Percentiles rank a stretch among this genome's conserved stretches.
phyloP scores from a whole-genome alignment of 2,329 filamentous ascomycete genomes.

The Fusarium denticulatum region DNA sequence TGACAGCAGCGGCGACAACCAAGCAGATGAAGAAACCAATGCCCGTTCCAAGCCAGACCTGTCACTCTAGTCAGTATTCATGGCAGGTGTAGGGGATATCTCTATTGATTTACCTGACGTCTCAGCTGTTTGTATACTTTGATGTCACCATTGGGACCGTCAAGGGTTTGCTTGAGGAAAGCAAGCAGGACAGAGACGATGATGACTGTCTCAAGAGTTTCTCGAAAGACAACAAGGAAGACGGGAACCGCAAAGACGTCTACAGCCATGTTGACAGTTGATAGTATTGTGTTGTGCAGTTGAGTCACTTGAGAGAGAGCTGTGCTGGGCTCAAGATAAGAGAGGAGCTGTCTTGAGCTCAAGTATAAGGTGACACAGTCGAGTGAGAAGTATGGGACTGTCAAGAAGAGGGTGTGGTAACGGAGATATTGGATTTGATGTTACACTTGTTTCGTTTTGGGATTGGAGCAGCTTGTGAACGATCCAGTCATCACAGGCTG shows the following conservation, averaged over 20 bases:
- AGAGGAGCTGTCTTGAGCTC: not conserved
- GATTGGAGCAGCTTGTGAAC: not conserved
- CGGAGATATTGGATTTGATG: not conserved
- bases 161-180: conserved; percentile 84
- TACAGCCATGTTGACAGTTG: conserved; percentile 60
- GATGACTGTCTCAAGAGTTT: conserved; percentile 83
- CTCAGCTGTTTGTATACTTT: conserved; percentile 73
- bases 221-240: conserved; percentile 91
- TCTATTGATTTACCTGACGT: conserved; percentile 62
- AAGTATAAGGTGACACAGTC: not conserved
- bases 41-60: conserved; percentile 71
- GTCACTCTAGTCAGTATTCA: not conserved
- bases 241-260: conserved; percentile 82
- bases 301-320: not conserved
- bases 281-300: not conserved
- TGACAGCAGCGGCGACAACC: conserved; percentile 72
- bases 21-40: conserved; percentile 72
- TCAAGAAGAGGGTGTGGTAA: conserved; percentile 6
- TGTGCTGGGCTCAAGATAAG: not conserved
- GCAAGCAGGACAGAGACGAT: conserved; percentile 88
- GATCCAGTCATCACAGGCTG: not conserved
- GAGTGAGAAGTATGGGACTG: not conserved
- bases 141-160: conserved; percentile 69
- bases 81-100: not conserved
- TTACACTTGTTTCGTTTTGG: conserved; percentile 23